Evolutionary conservation across 805 yeast genomes (phyloP), one percentile per base, ranked within the genome.

Genomic region (Kuraishia hungarica): DNA sequence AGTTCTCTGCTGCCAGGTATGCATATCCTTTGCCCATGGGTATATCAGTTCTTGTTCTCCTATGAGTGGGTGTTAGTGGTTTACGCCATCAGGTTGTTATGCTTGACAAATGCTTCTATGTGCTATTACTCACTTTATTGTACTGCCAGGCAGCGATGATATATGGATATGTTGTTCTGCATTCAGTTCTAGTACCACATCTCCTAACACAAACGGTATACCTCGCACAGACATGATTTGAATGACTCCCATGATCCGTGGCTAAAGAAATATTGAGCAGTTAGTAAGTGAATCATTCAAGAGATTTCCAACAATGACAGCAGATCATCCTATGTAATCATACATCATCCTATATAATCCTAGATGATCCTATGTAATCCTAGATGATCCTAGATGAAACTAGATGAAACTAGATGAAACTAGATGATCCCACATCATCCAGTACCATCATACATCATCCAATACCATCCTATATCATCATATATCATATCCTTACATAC

Each of bases 161-260:
- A 47, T 48, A 23, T 35, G 28, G 21, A 52, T 48, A 23, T 35
- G 28, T 23, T 52, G 54, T 8, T 52, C 46, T 26, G 54, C 23
- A 20, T n/a, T 20, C 11, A 52, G 29, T n/a, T 46, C 51, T n/a
- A 47, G 20, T 5, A 24, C 39, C 22, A 52, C 50, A 29, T 29
- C 35, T 13, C 49, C 24, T 17, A 52, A 17, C 22, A 48, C 48
- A 48, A 52, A 52, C n/a, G 54, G 50, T 19, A 24, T 43, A 7
- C 53, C 53, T 26, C 43, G 28, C 23, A 24, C 17, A 47, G 22
- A 47, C 49, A 20, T 21, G 13, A 21, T 47, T 15, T 47, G 50
- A 11, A 23, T 21, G 21, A 21, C 50, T 47, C 50, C 50, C 26
- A 47, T 47, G 19, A 47, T 47, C 3, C 22, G 22, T 17, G 49